Percentiles rank a stretch among this genome's conserved stretches.
These are phyloP conservation scores for Aspergillus ellipticus DNA, from an alignment of 495 filamentous ascomycete species.

Conservation along the genomic window DNA sequence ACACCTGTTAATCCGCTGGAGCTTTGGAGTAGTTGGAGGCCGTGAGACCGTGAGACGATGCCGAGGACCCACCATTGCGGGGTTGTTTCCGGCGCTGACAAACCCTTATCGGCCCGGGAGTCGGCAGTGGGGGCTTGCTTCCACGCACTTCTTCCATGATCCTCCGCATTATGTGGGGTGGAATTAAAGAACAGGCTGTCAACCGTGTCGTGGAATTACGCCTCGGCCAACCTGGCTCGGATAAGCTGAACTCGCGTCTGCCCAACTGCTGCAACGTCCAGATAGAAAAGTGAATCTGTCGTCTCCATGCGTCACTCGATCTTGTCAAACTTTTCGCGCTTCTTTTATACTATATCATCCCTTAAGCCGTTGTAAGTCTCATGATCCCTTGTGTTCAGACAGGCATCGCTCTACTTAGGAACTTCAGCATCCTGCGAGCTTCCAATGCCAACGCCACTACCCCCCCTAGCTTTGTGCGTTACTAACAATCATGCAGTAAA, in stretches of 20 bases:
- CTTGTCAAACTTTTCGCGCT: neutral
- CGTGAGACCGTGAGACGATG: neutral
- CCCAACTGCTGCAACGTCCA: neutral
- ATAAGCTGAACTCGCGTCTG: neutral
- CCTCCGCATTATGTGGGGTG: neutral
- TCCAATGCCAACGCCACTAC: neutral
- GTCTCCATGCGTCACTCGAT: neutral
- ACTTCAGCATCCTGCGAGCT: neutral
- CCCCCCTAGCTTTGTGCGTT: neutral
- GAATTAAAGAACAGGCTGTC: neutral
- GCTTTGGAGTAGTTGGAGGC: too few relatives aligned
- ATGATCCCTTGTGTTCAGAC: neutral
- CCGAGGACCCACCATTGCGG: neutral
- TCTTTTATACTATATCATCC: neutral
- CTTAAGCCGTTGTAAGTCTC: neutral
- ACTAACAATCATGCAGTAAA: neutral
- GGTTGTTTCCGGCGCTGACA: conserved; percentile 3
- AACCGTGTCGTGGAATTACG: conserved; percentile 1
- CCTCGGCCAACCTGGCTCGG: conserved; percentile 2
- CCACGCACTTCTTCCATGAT: neutral
- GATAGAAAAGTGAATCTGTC: neutral
- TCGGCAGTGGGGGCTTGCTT: conserved; percentile 3
- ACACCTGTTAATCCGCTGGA: too few relatives aligned
- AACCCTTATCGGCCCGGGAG: conserved; percentile 8
- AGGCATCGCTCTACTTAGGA: neutral